These are phyloP conservation scores for Pachysolen tannophilus DNA, from an alignment of 805 yeast species.

Conservation along the genomic window DNA sequence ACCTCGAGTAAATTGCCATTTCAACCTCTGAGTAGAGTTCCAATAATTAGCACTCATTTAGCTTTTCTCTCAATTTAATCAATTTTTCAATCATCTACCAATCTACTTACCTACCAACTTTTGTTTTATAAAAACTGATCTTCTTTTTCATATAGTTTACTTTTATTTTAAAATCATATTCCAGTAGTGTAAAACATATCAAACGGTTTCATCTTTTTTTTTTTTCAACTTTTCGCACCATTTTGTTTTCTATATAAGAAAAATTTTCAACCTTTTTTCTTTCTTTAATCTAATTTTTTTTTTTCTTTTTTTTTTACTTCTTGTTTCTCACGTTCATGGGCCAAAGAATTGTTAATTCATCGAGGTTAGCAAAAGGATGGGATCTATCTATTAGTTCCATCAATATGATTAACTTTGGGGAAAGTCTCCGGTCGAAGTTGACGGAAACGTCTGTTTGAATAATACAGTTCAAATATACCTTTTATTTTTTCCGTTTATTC, in stretches of 20 bases:
- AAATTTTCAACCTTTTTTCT: conserved; percentile 1
- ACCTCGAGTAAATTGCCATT: conserved; percentile 76
- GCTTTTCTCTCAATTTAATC: no score
- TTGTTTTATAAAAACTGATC: no score
- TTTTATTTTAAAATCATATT: no score
- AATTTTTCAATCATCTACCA: no score
- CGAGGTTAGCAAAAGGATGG: conserved; percentile 59
- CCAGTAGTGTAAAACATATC: no score
- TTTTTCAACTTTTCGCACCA: not conserved
- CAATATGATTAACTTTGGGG: conserved; percentile 85
- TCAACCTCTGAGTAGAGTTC: conserved; percentile 71
- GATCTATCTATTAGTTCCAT: conserved; percentile 13
- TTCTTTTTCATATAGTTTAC: no score
- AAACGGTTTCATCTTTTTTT: no score
- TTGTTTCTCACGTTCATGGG: conserved; percentile 42
- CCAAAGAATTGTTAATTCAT: conserved; percentile 58
- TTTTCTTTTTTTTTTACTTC: not conserved
- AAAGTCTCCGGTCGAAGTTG: conserved; percentile 75
- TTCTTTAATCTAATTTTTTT: not conserved
- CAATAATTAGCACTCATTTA: conserved; percentile 79
- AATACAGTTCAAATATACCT: conserved; percentile 4
- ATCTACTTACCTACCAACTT: no score
- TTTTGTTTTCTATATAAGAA: not conserved
- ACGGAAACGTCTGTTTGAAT: conserved; percentile 45
- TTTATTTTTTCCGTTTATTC: not conserved